Evolutionary conservation across 129 eudicot species (phyloP), one percentile per base, ranked within the genome.

Genomic region (Saposhnikovia divaricata): DNA sequence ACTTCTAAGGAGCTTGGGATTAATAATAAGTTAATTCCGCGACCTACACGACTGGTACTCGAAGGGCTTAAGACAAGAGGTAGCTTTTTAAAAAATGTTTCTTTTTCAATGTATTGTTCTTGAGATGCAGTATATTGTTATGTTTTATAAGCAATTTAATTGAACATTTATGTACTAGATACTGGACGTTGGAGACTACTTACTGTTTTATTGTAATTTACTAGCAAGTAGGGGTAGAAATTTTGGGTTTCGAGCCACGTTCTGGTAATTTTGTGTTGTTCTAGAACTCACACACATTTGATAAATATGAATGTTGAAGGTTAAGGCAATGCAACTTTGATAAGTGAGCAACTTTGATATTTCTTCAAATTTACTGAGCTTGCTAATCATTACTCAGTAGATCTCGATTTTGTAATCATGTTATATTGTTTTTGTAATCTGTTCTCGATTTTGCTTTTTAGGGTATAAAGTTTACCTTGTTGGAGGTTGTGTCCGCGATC

Each of bases 401-500:
- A 11, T 25, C 39, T 66, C n/a, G n/a, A n/a, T n/a, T n/a, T n/a
- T n/a, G n/a, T 63, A 68, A 12, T 10, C 42, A 13, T 68, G 19
- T 68, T n/a, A 12, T 27, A 16, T 38, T 25, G 11, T 37, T 3
- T 40, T n/a, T 25, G 2, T 46, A 38, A 5, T 25, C 61, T 68
- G 25, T 16, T 42, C 37, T 50, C 43, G 5, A 23, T 55, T 74
- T 74, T 77, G 7, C 9, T 37, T 65, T 70, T 77, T 77, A 92
- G 97, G 97, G 75, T 90, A 82, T 89, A 93, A 90, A 81, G 97
- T 83, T 80, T 92, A 92, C 85, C 96, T 92, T 81, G 97, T 92
- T 70, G 97, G 97, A 61, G 97, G 97, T 47, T 92, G 97, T 86
- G 97, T 90, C 61, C 91, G 97, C 38, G 97, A 90, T 83, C 89